Conservation (phyloP, 306 rosid genomes). For the Vicia faba region DNA sequence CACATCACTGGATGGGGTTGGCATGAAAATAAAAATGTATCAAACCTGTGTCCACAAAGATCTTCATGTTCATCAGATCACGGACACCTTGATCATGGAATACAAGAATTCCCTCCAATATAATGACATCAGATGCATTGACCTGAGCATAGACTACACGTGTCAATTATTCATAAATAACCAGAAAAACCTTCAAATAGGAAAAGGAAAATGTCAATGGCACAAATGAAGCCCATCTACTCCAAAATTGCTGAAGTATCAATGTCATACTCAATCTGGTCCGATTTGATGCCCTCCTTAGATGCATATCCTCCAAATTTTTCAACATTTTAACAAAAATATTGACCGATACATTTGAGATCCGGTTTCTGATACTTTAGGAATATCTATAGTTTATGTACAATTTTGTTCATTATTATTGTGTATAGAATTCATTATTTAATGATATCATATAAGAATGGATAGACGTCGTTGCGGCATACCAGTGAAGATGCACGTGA, state of each 20-base stretch:
- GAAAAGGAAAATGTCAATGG: not conserved
- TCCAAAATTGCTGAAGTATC: not conserved
- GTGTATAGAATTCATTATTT: not conserved
- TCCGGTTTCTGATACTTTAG: not conserved
- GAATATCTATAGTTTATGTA: not conserved
- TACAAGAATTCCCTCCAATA: constrained; percentile 95
- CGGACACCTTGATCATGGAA: constrained; percentile 95
- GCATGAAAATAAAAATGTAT: constrained; percentile 16
- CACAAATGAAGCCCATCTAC: not conserved
- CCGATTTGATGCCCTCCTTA: not conserved
- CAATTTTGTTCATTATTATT: not conserved
- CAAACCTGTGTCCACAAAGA: constrained; percentile 94
- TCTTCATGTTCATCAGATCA: constrained; percentile 94
- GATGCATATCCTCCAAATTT: not conserved
- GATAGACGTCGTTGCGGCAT: not conserved
- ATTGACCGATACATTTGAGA: not conserved
- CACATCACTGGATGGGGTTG: not conserved
- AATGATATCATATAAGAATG: not conserved
- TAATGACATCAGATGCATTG: constrained; percentile 94
- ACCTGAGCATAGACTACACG: constrained; percentile 57
- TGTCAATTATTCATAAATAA: constrained; percentile 24
- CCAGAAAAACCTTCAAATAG: constrained; percentile 7
- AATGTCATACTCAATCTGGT: not conserved
- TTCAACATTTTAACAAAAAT: not conserved
- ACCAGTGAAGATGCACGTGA: not conserved